These are phyloP conservation scores for Yarrowia sp. DNA, from an alignment of 805 yeast species.

Conservation along the genomic window DNA sequence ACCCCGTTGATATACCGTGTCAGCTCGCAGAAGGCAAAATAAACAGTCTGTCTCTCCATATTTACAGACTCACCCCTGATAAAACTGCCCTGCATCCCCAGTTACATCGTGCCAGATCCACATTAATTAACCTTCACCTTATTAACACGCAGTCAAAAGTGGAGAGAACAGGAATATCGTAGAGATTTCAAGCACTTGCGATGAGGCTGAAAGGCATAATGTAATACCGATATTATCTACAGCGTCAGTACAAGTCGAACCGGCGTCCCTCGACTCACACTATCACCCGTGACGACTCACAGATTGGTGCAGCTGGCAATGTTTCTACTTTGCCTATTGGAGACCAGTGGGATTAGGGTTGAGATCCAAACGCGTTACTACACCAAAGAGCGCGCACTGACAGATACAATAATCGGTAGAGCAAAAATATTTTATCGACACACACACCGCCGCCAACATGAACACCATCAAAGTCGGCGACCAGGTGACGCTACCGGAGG, in stretches of 20 bases:
- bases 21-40: too few relatives aligned
- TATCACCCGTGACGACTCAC: neutral
- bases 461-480: constrained; percentile 35
- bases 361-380: constrained; percentile 2
- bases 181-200: too few relatives aligned
- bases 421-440: neutral
- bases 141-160: neutral
- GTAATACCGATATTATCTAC: too few relatives aligned
- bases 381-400: constrained; percentile 4
- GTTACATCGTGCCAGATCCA: neutral
- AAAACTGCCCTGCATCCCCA: neutral
- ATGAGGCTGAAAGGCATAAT: too few relatives aligned
- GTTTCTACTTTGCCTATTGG: constrained; percentile 13
- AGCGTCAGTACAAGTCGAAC: neutral
- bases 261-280: neutral
- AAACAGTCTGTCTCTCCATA: too few relatives aligned
- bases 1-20: too few relatives aligned
- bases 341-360: neutral
- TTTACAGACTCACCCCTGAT: too few relatives aligned
- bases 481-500: constrained; percentile 52
- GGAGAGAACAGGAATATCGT: too few relatives aligned
- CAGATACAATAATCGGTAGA: neutral
- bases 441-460: neutral
- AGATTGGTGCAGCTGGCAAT: neutral
- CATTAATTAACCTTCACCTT: neutral